phyloP scores from a whole-genome alignment of 805 yeast species.

The Metschnikowia kunwiensis region DNA sequence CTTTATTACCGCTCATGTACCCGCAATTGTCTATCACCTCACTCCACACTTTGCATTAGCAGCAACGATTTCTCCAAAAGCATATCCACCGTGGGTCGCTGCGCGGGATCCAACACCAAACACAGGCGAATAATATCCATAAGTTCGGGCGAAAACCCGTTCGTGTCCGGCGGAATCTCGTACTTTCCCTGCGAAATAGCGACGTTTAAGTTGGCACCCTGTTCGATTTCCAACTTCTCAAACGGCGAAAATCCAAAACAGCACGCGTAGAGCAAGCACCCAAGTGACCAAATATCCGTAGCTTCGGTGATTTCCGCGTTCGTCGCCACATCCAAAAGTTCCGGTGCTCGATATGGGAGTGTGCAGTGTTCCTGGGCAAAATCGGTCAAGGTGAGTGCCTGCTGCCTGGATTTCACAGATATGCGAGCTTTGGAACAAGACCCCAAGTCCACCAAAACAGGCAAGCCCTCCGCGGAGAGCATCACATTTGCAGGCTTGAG shows the following conservation, averaged over 20 bases:
- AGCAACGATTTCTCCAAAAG: slow-evolving; percentile 50
- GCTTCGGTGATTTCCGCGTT: slow-evolving; percentile 65
- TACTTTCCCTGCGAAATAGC: slow-evolving; percentile 72
- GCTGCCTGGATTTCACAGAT: slow-evolving; percentile 54
- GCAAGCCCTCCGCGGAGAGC: slow-evolving; percentile 69
- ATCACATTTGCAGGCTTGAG: slow-evolving; percentile 87
- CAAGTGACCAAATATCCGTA: slow-evolving; percentile 89
- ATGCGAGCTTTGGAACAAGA: slow-evolving; percentile 66
- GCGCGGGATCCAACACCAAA: slow-evolving; percentile 54
- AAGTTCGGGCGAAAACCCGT: slow-evolving; percentile 52
- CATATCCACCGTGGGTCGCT: slow-evolving; percentile 63
- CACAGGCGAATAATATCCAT: slow-evolving; percentile 58
- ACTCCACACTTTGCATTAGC: slow-evolving; percentile 2
- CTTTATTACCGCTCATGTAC: no score
- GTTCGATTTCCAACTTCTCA: slow-evolving; percentile 73
- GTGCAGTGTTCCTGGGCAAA: slow-evolving; percentile 83
- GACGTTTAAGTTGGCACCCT: slow-evolving; percentile 76
- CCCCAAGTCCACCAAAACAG: slow-evolving; percentile 83
- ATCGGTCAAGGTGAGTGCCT: slow-evolving; percentile 76
- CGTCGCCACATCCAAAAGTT: slow-evolving; percentile 71
- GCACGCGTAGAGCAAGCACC: slow-evolving; percentile 75
- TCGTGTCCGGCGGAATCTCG: slow-evolving; percentile 50
- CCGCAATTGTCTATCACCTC: no score
- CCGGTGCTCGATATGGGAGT: slow-evolving; percentile 87
- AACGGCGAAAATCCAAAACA: slow-evolving; percentile 84